Evolutionary conservation across 352 stramenopile species (phyloP).

Genomic region (Pythium rishiriense): DNA sequence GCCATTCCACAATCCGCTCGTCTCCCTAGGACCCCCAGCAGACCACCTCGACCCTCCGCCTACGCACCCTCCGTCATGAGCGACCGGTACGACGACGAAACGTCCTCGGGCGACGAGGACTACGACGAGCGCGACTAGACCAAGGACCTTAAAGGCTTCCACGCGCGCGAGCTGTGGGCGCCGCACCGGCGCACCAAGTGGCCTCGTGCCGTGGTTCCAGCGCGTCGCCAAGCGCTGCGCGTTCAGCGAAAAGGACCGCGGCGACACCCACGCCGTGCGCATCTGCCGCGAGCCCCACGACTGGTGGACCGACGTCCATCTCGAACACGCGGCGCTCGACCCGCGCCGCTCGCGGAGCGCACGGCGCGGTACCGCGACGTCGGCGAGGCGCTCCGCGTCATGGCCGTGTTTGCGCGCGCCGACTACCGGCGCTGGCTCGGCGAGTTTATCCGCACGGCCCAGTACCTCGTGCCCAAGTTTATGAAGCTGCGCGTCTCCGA

Average conservation of each 20-base stretch:
- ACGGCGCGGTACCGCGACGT: background rate
- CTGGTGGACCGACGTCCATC: constrained; percentile 12
- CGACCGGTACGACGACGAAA: background rate
- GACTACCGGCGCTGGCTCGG: constrained; percentile 13
- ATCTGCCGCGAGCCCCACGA: constrained; percentile 10
- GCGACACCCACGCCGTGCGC: constrained; percentile 11
- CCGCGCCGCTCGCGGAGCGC: constrained; percentile 1
- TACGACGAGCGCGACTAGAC: background rate
- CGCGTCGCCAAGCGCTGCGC: background rate
- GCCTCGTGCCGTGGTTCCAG: constrained; percentile 2
- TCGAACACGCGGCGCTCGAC: constrained; percentile 2
- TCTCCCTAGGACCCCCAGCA: no score
- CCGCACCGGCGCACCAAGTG: constrained; percentile 3
- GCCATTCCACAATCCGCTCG: no score
- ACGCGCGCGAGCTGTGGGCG: constrained; percentile 6
- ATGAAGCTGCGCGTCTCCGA: constrained; percentile 6
- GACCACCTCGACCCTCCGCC: no score
- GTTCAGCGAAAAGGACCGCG: constrained; percentile 7
- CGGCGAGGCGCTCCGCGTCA: constrained; percentile 7
- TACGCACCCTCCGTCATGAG: no score
- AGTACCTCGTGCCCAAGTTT: constrained; percentile 5
- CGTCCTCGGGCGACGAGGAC: background rate
- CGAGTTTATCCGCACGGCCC: constrained; percentile 3
- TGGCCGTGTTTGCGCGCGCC: constrained; percentile 2
- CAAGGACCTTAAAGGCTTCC: constrained; percentile 5